Conservation (phyloP, 257 asterid species). For the Pogostemon cablin region DNA sequence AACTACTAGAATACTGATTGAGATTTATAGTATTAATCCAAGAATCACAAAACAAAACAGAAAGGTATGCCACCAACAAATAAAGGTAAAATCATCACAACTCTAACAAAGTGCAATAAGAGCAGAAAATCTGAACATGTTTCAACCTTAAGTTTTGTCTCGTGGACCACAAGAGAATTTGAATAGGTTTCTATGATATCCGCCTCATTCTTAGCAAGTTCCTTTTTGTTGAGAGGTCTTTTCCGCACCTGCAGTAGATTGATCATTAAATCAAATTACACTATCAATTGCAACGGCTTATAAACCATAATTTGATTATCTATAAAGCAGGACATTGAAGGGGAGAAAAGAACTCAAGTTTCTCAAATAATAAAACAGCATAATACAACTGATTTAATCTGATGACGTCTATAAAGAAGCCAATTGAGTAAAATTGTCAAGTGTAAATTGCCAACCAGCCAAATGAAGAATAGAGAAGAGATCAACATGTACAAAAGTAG, state of each 20-base stretch:
- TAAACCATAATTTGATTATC: neutral
- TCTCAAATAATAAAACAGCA: constrained; percentile 14
- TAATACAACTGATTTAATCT: constrained; percentile 11
- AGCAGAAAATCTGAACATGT: neutral
- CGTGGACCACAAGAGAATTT: constrained; percentile 73
- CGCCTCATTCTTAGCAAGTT: constrained; percentile 81
- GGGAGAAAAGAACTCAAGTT: constrained; percentile 1
- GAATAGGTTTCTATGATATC: constrained; percentile 78
- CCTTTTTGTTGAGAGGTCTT: constrained; percentile 91
- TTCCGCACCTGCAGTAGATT: constrained; percentile 72
- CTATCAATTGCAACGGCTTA: constrained; percentile 9
- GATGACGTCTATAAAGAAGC: neutral
- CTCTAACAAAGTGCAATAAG: constrained; percentile 1
- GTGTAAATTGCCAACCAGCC: constrained; percentile 7
- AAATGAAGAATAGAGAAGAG: constrained; percentile 19
- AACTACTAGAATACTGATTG: constrained; percentile 1
- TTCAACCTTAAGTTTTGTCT: constrained; percentile 79
- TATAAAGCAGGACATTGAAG: constrained; percentile 1
- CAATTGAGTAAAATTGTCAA: neutral
- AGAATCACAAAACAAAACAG: constrained; percentile 13
- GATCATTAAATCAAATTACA: constrained; percentile 30
- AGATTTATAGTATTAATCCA: constrained; percentile 12
- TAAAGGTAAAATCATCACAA: constrained; percentile 12
- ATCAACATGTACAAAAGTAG: constrained; percentile 19
- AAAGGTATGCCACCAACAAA: constrained; percentile 3